Evolutionary conservation across 2,329 filamentous ascomycete species (phyloP).

Genomic region (Aspergillus melleus): DNA sequence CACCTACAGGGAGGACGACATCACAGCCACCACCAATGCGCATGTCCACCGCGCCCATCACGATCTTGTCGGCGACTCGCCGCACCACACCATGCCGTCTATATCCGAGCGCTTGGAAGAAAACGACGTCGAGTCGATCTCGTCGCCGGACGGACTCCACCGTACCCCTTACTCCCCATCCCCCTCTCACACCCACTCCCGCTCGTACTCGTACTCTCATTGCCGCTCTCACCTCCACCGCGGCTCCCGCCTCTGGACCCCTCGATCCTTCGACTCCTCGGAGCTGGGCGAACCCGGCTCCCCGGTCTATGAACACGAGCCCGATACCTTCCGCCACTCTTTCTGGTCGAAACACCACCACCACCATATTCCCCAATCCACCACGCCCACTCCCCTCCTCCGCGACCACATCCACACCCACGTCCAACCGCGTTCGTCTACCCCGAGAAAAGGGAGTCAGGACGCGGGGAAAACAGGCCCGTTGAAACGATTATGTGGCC

Average conservation of each 20-base stretch:
- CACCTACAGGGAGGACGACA: conserved; percentile 9
- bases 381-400: too few relatives aligned
- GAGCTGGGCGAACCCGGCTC: conserved; percentile 35
- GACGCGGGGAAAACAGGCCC: neutral
- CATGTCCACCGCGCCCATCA: conserved; percentile 14
- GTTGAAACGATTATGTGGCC: neutral
- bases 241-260: neutral
- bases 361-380: too few relatives aligned
- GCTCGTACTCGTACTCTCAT: neutral
- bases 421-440: too few relatives aligned
- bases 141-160: neutral
- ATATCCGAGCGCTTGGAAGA: conserved; percentile 27
- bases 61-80: conserved; percentile 24
- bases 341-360: too few relatives aligned
- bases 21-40: neutral
- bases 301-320: conserved; percentile 12
- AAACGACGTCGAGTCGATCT: conserved; percentile 13
- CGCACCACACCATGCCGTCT: conserved; percentile 25
- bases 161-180: neutral
- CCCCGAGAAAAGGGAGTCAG: neutral
- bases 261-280: conserved; percentile 24
- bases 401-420: too few relatives aligned
- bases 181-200: conserved; percentile 12
- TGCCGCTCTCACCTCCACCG: neutral
- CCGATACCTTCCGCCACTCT: too few relatives aligned